Evolutionary conservation across 2,329 filamentous ascomycete species (phyloP), one percentile per base, ranked within the genome.

Genomic region (Cladophialophora immunda): DNA sequence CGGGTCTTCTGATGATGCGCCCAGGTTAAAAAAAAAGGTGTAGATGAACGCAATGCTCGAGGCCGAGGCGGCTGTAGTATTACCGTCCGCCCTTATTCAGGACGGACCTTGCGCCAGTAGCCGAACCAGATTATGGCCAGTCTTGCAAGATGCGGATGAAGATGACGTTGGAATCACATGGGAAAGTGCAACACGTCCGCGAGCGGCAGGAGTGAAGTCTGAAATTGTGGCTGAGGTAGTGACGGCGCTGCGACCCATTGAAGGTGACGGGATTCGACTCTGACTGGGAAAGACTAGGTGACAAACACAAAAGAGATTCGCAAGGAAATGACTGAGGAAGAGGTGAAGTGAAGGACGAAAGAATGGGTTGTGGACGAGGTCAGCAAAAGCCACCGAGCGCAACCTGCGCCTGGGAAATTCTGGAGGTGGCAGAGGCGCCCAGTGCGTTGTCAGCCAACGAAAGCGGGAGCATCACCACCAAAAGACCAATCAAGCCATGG

Each of bases 1-100:
- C 25, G 29, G 29, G 47, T 60, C 36, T 22, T 52, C 22, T 63
- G 60, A 62, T 34, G 52, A 38, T 55, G 22, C 30, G 34, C 15
- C 8, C 22, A 55, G 29, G 36, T 36, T 29, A 54, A 25, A n/a
- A 34, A 54, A n/a, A 22, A 52, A 38, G 38, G 27, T 27, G 22
- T 27, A 27, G 34, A n/a, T 60, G 45, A 19, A 47, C 36, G 27
- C 25, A 58, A 60, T 66, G 32, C 54, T 6, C 47, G 29, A 36
- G 50, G 55, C 64, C 32, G 30, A 45, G 15, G 58, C 52, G 19
- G 45, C 34, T 58, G 73, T 77, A 75, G 73, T 77, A 75, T 82
- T 82, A 82, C 80, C 80, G 81, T 83, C 81, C 81, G 81, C 79
- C 81, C 80, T 78, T 66, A 68, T 79, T 82, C 80, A 83, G 80